Evolutionary conservation across 768 basidiomycete species (phyloP), one percentile per base, ranked within the genome.

Genomic region (Pleurotus sapidus): DNA sequence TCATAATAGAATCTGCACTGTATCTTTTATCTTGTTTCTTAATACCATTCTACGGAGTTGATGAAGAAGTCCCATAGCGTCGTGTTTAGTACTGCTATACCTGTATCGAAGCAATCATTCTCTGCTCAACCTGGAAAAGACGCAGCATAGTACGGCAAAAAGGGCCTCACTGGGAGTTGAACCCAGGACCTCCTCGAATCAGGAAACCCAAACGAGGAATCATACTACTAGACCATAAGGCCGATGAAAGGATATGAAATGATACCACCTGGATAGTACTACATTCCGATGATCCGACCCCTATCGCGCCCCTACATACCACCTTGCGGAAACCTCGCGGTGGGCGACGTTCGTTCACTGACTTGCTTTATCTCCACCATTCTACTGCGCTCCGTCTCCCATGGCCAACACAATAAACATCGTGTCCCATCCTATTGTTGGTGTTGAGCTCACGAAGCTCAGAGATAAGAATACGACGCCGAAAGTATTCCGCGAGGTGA

Each of bases 401-500:
- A 70, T 74, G 69, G 50, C 67, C 34, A 58, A 59, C 46, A 69
- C 68, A 46, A 61, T 86, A 57, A 79, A 88, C 62, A 63, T 85
- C 45, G 65, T 92, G 51, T 74, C 82, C 1, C 91, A 93, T 65
- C 90, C 91, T 0, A 63, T 94, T 56, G 81, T 90, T 62, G 86
- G 88, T 60, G 84, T 88, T 39, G 81, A 88, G 59, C 71, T 93
- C 54, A 88, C 89, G 11, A 85, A 84, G 68, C 78, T 93, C 46
- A 78, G 91, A 54, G 77, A 84, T 65, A 67, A 76, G 24, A 74
- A 77, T 7, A 89, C 88, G 3, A 75, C 73, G 5, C 64, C 89
- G 15, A 90, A 89, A 68, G 88, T 89, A 66, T 93, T 94, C 67
- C 83, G 91, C 37, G 88, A 91, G 79, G 90, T 87, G 67, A 46